phyloP scores from a whole-genome alignment of 257 asterid genomes.

The Nicotiana paniculata region DNA sequence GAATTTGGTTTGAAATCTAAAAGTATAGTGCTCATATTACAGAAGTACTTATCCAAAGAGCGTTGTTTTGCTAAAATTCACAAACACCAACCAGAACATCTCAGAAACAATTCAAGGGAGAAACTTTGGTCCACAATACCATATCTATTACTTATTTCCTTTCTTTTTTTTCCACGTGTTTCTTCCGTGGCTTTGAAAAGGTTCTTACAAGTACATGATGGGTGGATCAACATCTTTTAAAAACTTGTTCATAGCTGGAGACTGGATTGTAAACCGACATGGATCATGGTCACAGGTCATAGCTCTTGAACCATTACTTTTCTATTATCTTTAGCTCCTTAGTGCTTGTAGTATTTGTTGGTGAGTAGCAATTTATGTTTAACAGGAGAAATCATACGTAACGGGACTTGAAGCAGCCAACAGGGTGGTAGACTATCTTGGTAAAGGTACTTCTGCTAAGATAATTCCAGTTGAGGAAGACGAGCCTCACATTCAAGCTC shows the following conservation, averaged over 20 bases:
- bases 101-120: too few relatives aligned
- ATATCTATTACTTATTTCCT: too few relatives aligned
- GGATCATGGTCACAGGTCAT: slow-evolving; percentile 61
- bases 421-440: slow-evolving; percentile 45
- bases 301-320: neutral
- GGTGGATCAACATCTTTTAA: slow-evolving; percentile 53
- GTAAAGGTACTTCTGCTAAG: slow-evolving; percentile 35
- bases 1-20: too few relatives aligned
- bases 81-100: too few relatives aligned
- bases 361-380: neutral
- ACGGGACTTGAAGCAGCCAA: slow-evolving; percentile 62
- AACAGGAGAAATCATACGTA: slow-evolving; percentile 52
- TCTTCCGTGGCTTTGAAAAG: slow-evolving; percentile 7
- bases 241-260: slow-evolving; percentile 58
- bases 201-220: slow-evolving; percentile 61
- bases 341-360: neutral
- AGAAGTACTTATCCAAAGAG: too few relatives aligned
- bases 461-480: slow-evolving; percentile 44
- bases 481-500: slow-evolving; percentile 43
- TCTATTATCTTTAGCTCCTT: neutral
- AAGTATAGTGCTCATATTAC: too few relatives aligned
- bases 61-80: too few relatives aligned
- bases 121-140: too few relatives aligned
- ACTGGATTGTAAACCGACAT: slow-evolving; percentile 48
- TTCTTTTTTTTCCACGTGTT: too few relatives aligned